These are phyloP conservation scores for Melampsora abietis-canadensis DNA, from an alignment of 1,284 basidiomycete genomes.

Conservation along the genomic window DNA sequence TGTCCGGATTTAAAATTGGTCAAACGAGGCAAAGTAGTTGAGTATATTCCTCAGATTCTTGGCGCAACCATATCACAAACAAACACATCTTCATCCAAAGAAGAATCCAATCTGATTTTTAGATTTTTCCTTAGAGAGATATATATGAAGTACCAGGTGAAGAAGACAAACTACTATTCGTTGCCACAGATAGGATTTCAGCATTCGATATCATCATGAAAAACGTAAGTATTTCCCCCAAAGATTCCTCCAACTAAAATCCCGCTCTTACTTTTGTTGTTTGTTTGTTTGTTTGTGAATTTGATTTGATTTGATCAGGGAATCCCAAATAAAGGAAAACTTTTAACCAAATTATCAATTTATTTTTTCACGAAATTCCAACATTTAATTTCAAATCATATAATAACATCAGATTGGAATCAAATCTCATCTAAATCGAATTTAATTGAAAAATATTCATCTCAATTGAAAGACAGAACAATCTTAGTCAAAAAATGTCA, in stretches of 20 bases:
- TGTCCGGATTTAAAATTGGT: constrained; percentile 62
- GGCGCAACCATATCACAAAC: no score
- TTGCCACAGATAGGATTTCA: constrained; percentile 92
- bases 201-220: constrained; percentile 93
- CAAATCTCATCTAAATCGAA: constrained; percentile 48
- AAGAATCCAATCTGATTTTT: no score
- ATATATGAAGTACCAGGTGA: constrained; percentile 69
- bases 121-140: constrained; percentile 60
- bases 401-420: constrained; percentile 62
- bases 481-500: constrained; percentile 90
- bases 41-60: constrained; percentile 5
- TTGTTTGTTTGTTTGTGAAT: not conserved
- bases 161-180: constrained; percentile 74
- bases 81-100: no score
- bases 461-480: constrained; percentile 72
- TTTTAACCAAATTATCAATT: constrained; percentile 81
- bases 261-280: not conserved
- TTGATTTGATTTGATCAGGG: constrained; percentile 61
- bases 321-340: constrained; percentile 86
- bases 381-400: constrained; percentile 73
- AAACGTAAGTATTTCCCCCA: constrained; percentile 61
- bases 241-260: constrained; percentile 9
- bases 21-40: constrained; percentile 76
- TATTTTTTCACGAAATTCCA: constrained; percentile 90
- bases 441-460: constrained; percentile 52